A percentile compares a stretch with the other conserved stretches of the same genome.
Evolutionary conservation across 805 yeast genomes (phyloP).

Genomic region (Danielozyma ontarioensis): DNA sequence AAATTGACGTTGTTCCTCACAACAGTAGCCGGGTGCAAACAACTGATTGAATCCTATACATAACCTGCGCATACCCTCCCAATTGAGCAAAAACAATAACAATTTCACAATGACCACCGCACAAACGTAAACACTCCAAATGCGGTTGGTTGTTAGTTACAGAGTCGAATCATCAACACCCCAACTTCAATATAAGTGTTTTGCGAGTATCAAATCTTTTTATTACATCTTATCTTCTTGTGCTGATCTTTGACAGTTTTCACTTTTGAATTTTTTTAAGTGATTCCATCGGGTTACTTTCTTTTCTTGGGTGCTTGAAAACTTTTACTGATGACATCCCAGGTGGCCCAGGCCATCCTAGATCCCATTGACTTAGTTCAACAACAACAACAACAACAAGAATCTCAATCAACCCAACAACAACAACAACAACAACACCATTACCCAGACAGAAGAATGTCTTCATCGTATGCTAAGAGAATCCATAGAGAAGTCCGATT

Average conservation of each 20-base stretch:
- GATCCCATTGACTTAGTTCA: no score
- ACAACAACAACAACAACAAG: no score
- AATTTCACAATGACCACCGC: not conserved
- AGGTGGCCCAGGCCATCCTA: not conserved
- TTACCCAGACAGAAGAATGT: no score
- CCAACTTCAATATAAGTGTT: no score
- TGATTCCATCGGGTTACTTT: no score
- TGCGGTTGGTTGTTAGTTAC: not conserved
- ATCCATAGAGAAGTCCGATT: conserved; percentile 68
- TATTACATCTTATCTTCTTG: no score
- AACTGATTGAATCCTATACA: not conserved
- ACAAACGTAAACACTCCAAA: not conserved
- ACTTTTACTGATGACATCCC: not conserved
- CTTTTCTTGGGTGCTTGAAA: no score
- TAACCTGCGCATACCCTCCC: not conserved
- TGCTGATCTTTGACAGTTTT: no score
- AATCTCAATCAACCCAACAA: no score
- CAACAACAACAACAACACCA: no score
- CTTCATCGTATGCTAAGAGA: conserved; percentile 21
- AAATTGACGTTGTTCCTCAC: not conserved
- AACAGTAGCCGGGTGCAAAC: not conserved
- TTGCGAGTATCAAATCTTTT: no score
- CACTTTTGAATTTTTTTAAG: no score
- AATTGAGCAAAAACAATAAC: not conserved
- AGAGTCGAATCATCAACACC: not conserved